Evolutionary conservation across 345 rosid genomes (phyloP), one percentile per base, ranked within the genome.

Genomic region (Eucalyptus caleyi): DNA sequence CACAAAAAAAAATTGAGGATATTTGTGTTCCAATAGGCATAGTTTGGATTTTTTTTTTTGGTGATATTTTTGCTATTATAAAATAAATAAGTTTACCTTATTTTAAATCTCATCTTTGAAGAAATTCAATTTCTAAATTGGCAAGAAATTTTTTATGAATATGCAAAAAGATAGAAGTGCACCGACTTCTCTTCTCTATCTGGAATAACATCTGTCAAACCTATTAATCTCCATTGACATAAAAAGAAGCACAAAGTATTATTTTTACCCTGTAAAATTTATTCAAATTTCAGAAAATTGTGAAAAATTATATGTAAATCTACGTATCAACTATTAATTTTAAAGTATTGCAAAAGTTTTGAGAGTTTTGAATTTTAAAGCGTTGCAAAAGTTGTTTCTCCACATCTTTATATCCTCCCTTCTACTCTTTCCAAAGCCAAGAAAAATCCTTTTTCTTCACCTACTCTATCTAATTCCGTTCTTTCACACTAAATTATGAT

Each of bases 161-260:
- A 56, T 56, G 62, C 62, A 23, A 56, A 56, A 56, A 56, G 62
- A 10, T 5, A 9, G 62, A 24, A 56, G 62, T 0, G 3, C 62
- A 24, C 30, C 30, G 24, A 56, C 62, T 23, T 56, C 30, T 56
- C 30, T 56, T 56, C 6, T 56, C 2, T 56, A 56, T 24, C 62
- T 3, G 2, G 0, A 24, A 0, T 23, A 56, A 56, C 27, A 56
- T 56, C 30, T 0, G 1, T 56, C 0, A 6, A 2, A 56, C 62
- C 62, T 56, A 9, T 23, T 10, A 53, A 53, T 53, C 11, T 53
- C 59, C 26, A 53, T 19, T 0, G 24, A 53, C 26, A 19, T 19
- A 8, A 53, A 53, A 19, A 19, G 59, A 53, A 53, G 26, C 11
- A 21, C 59, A 53, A 53, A 53, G 11, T 53, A 53, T 56, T 24